These are phyloP conservation scores for Erigeron canadensis DNA, from an alignment of 129 eudicot genomes.

Conservation along the genomic window DNA sequence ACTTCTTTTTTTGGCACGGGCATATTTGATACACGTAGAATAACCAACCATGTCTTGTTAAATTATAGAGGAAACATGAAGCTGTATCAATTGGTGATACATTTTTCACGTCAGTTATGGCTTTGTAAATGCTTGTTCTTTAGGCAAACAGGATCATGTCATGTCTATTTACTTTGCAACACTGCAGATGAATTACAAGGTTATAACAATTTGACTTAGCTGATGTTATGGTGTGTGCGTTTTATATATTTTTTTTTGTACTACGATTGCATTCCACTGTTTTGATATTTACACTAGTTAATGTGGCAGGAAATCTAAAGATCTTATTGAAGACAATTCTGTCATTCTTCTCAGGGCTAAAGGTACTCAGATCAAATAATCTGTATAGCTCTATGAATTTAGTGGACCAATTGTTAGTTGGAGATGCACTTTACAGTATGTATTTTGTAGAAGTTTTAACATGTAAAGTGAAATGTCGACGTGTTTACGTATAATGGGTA, in stretches of 20 bases:
- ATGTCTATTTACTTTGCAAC: slow-evolving; percentile 4
- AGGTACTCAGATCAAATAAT: slow-evolving; percentile 24
- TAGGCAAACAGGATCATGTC: not conserved
- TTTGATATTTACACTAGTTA: slow-evolving; percentile 13
- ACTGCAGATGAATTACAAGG: not conserved
- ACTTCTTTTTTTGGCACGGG: not conserved
- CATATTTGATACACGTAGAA: slow-evolving; percentile 8
- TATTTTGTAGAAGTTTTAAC: not conserved
- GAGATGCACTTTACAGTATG: slow-evolving; percentile 11
- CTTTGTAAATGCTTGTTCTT: slow-evolving; percentile 2
- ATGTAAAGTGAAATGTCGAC: not conserved
- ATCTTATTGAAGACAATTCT: slow-evolving; percentile 36
- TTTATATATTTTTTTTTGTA: not conserved
- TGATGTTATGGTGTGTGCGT: slow-evolving; percentile 1
- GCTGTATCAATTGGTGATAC: slow-evolving; percentile 12
- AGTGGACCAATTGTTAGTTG: slow-evolving; percentile 14
- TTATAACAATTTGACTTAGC: not conserved
- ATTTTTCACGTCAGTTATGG: not conserved
- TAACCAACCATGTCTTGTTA: not conserved
- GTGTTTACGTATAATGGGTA: not conserved
- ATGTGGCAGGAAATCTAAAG: slow-evolving; percentile 42
- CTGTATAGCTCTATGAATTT: slow-evolving; percentile 5
- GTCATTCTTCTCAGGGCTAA: slow-evolving; percentile 25
- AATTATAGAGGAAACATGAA: slow-evolving; percentile 6
- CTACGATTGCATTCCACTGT: too few relatives aligned